phyloP scores from a whole-genome alignment of 805 yeast genomes.

The Hanseniaspora clermontiae region DNA sequence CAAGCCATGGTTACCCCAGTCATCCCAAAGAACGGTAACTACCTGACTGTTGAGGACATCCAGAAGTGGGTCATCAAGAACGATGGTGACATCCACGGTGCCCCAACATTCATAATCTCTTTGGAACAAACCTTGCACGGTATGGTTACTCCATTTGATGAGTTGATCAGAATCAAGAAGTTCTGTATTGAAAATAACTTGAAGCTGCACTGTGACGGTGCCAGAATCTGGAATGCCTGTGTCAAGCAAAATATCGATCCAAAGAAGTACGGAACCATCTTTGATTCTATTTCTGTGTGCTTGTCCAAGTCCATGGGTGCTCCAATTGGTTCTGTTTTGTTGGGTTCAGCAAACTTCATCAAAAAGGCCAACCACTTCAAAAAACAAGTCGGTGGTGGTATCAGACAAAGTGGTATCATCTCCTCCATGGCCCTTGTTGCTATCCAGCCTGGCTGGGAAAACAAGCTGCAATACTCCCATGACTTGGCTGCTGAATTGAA shows the following conservation, averaged over 20 bases:
- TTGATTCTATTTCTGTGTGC: constrained; percentile 84
- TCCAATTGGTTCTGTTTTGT: constrained; percentile 81
- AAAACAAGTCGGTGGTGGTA: constrained; percentile 89
- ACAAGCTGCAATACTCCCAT: constrained; percentile 38
- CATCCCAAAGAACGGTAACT: constrained; percentile 58
- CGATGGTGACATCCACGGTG: constrained; percentile 74
- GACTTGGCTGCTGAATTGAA: constrained; percentile 40
- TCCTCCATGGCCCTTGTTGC: constrained; percentile 72
- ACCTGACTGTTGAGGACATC: constrained; percentile 72
- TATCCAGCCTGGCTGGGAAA: constrained; percentile 56
- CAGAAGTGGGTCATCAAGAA: constrained; percentile 47
- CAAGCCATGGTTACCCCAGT: constrained; percentile 88
- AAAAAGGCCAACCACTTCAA: constrained; percentile 70
- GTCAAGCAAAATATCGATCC: constrained; percentile 49
- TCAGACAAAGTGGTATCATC: constrained; percentile 76
- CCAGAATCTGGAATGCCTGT: constrained; percentile 87
- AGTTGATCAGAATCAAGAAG: constrained; percentile 52
- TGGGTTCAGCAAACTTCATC: constrained; percentile 49
- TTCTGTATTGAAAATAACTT: constrained; percentile 54
- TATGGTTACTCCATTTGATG: constrained; percentile 64
- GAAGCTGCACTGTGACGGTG: constrained; percentile 79
- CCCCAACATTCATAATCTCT: constrained; percentile 76
- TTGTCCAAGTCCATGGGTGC: constrained; percentile 85
- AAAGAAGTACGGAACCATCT: constrained; percentile 54
- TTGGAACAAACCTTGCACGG: constrained; percentile 87